Base-by-base conservation (phyloP, 2,329 filamentous ascomycete species). In the Diaporthe amygdali region DNA sequence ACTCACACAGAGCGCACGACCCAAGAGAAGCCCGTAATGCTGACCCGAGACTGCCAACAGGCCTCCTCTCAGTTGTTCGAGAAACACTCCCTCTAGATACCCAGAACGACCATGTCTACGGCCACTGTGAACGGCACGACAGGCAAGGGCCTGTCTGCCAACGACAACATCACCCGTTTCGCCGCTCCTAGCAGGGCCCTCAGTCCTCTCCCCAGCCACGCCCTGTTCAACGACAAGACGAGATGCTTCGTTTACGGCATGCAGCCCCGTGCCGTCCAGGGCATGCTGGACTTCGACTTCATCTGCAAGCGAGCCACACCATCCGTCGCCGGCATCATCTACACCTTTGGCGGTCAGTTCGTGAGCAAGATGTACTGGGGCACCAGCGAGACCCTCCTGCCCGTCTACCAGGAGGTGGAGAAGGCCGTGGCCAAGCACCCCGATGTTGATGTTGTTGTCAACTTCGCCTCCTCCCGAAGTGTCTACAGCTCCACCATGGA, bases 361-460 rank as follows among this genome's bases (percentile, higher is more conserved):
- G 96, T 99, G 83, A 98, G 95, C 92, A 99, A 99, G 92, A 98
- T 99, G 96, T 99, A 99, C 93, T 99, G 96, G 96, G 96, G 96
- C 81, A 99, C 96, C 81, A 98, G 95, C 87, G 96, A 99, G 90
- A 99, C 96, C 74, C 92, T 99, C 76, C 91, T 99, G 78, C 96
- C 96, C 75, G 96, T 99, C 83, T 99, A 99, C 91, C 96, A 99
- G 88, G 90, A 94, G 81, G 93, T 95, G 63, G 88, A 91, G 78
- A 97, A 98, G 89, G 96, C 96, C 78, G 92, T 98, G 82, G 90
- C 91, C 84, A 99, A 99, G 92, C 96, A 99, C 90, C 91, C 89
- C 74, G 96, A 99, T 77, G 96, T 98, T 75, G 96, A 99, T 83
- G 95, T 95, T 71, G 94, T 99, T 74, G 96, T 99, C 89, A 99